Conservation (phyloP, 2,329 filamentous ascomycete genomes). For the Epichloe sp. region DNA sequence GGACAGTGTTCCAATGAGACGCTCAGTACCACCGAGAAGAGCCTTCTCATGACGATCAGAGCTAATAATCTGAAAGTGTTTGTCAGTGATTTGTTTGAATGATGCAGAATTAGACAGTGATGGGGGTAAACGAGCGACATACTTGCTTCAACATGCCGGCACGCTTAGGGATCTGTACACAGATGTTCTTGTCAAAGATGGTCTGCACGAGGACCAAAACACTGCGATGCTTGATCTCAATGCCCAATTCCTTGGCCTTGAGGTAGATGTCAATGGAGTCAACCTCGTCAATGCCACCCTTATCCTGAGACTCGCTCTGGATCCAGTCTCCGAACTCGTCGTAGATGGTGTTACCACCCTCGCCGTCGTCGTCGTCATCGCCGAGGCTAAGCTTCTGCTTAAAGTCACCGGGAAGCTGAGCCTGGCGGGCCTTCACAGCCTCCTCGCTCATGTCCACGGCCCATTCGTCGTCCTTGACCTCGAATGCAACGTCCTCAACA, state of each 20-base stretch:
- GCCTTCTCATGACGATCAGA: slow-evolving; percentile 94
- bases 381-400: slow-evolving; percentile 81
- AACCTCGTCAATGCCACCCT: slow-evolving; percentile 64
- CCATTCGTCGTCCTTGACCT: slow-evolving; percentile 81
- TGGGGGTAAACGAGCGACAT: slow-evolving; percentile 16
- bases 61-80: slow-evolving; percentile 35
- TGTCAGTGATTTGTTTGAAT: not conserved
- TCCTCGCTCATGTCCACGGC: slow-evolving; percentile 93
- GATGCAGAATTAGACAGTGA: not conserved
- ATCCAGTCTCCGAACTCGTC: slow-evolving; percentile 93
- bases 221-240: slow-evolving; percentile 89
- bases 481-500: slow-evolving; percentile 35
- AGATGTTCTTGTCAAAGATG: slow-evolving; percentile 82
- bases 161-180: slow-evolving; percentile 74
- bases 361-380: slow-evolving; percentile 71
- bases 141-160: slow-evolving; percentile 81
- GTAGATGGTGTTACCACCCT: slow-evolving; percentile 65
- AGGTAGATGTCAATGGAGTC: slow-evolving; percentile 85
- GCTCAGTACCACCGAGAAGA: slow-evolving; percentile 87
- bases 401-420: slow-evolving; percentile 85
- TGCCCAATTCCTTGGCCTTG: slow-evolving; percentile 92
- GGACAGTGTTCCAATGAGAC: slow-evolving; percentile 60
- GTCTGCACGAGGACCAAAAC: slow-evolving; percentile 85
- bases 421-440: slow-evolving; percentile 86
- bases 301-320: slow-evolving; percentile 54